These are phyloP conservation scores for Polygonum aviculare DNA, from an alignment of 148 eudicot genomes.

Conservation along the genomic window DNA sequence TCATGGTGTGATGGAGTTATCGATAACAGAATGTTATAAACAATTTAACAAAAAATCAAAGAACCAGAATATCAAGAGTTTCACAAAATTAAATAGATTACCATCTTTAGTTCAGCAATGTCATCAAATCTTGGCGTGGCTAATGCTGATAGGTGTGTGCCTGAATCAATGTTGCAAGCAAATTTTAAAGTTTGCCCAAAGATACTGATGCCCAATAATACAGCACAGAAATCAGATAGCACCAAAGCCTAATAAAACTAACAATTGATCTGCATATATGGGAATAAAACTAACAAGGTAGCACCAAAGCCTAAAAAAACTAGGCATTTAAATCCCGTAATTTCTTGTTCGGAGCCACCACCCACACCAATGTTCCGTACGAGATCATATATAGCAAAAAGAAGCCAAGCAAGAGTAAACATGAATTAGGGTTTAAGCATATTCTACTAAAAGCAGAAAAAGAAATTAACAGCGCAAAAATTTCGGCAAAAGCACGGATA, in stretches of 20 bases:
- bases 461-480: background rate
- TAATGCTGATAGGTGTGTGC: background rate
- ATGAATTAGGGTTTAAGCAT: background rate
- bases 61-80: background rate
- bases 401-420: background rate
- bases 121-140: background rate
- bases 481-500: background rate
- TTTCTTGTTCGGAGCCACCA: background rate
- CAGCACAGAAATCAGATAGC: background rate
- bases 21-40: background rate
- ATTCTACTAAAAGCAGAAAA: background rate
- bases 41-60: background rate
- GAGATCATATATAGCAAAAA: background rate
- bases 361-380: background rate
- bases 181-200: background rate
- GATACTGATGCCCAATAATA: background rate
- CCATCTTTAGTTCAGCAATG: background rate
- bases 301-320: background rate
- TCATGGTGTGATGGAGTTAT: background rate
- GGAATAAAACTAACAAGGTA: background rate
- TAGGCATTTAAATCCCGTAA: background rate
- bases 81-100: background rate
- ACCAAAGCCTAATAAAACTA: background rate
- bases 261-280: background rate
- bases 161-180: background rate